Evolutionary conservation across 116 monocot genomes (phyloP).

Genomic region (Papilionanthe hybrid): DNA sequence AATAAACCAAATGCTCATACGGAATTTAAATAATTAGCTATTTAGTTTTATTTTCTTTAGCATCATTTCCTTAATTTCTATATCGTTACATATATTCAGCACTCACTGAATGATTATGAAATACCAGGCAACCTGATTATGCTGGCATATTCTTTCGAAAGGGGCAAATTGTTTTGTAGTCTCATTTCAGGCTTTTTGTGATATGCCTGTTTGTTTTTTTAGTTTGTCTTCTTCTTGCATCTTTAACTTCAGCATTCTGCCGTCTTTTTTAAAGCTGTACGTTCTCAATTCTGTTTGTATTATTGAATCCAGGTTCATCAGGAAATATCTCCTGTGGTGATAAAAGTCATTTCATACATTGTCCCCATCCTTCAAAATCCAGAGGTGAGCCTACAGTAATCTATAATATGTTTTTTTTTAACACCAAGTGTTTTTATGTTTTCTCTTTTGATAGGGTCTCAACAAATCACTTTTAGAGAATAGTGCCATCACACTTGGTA

Average conservation of each 20-base stretch:
- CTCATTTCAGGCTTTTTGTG: neutral
- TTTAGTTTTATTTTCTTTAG: no score
- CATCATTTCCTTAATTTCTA: no score
- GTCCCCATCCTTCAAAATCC: constrained; percentile 79
- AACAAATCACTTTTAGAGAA: constrained; percentile 95
- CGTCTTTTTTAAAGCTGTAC: neutral
- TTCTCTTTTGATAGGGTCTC: constrained; percentile 36
- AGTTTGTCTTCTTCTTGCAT: neutral
- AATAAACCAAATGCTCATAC: no score
- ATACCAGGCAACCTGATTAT: neutral
- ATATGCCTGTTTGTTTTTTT: neutral
- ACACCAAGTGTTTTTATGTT: neutral
- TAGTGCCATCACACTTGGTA: constrained; percentile 95
- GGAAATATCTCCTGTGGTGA: constrained; percentile 72
- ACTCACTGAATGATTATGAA: neutral
- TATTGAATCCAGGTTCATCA: constrained; percentile 53
- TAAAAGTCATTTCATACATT: constrained; percentile 59
- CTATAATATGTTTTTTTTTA: constrained; percentile 1
- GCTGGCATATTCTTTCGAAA: neutral
- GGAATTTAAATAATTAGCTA: no score
- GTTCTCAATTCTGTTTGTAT: neutral
- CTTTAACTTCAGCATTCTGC: neutral
- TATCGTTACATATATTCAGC: no score
- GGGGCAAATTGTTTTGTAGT: neutral
- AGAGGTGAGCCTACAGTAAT: constrained; percentile 38